Evolutionary conservation across 2,329 filamentous ascomycete genomes (phyloP), one percentile per base, ranked within the genome.

Genomic region (Aspergillus ochraceus): DNA sequence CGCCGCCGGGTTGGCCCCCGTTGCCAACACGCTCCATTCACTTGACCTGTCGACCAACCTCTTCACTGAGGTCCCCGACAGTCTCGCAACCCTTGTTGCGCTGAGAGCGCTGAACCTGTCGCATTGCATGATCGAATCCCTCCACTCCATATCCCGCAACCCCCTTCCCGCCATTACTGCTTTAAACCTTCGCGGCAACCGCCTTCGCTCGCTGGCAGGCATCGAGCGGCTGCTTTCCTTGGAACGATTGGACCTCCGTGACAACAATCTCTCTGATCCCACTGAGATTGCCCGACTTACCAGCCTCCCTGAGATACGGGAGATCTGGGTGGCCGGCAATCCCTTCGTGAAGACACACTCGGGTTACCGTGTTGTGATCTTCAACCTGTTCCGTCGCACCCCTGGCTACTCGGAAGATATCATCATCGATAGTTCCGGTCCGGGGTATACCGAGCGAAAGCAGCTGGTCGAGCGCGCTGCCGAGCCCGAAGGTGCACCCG

Each of bases 101-200:
- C 84, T 99, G n/a, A 88, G 93, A 64, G 93, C 95, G 24, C 80
- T 99, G 56, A 98, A 99, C 70, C 83, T 99, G 26, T 96, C 94
- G 4, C 90, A 96, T 70, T 98, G 94, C 82, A 97, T 98, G 93
- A 98, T 99, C 64, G 91, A 94, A 68, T 95, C 92, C 17, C 82
- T 99, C 58, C 90, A 96, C 69, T 97, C 94, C 2, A 81, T 99
- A 47, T 88, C 88, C 2, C 88, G 90, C 64, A 95, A 90, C 69
- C 75, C 95, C 12, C 83, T 99, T 5, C 94, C 95, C 29, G 94
- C 95, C 20, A 97, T 99, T 63, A 96, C 91, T 1, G 93, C 93
- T 1, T 81, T 99, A 59, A 98, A 98, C 70, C 84, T 99, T 57
- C 88, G 94, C 59, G 91, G 87, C 53, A 99, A 99, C 74, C 88